Percentiles rank a stretch among this genome's conserved stretches.
These are phyloP conservation scores for Ogataea polymorpha DNA, from an alignment of 805 yeast species.

Conservation along the genomic window DNA sequence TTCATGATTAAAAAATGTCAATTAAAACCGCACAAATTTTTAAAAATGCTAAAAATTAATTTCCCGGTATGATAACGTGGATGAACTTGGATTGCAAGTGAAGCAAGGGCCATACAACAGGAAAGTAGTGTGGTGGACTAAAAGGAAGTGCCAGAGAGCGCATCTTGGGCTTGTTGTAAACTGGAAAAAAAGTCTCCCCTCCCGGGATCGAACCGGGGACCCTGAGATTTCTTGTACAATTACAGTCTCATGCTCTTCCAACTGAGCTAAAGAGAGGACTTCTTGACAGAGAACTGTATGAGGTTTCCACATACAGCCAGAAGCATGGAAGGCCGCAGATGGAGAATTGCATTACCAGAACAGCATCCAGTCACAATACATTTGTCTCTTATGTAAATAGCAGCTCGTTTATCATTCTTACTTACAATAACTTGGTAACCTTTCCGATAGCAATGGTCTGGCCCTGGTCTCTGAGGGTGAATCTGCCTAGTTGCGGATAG, in stretches of 20 bases:
- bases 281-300: background rate
- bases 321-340: too few relatives aligned
- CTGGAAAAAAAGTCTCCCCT: slow-evolving; percentile 21
- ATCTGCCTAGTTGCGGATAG: slow-evolving; percentile 96
- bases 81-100: too few relatives aligned
- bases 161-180: background rate
- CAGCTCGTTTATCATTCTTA: background rate
- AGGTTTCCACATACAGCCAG: background rate
- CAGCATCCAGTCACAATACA: too few relatives aligned
- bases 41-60: slow-evolving; percentile 6
- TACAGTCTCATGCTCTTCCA: slow-evolving; percentile 32
- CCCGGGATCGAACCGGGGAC: slow-evolving; percentile 35
- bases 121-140: background rate
- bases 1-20: slow-evolving; percentile 54
- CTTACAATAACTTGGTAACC: slow-evolving; percentile 78
- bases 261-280: slow-evolving; percentile 25
- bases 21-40: slow-evolving; percentile 1
- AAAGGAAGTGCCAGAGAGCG: background rate
- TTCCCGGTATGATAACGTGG: background rate
- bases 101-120: too few relatives aligned
- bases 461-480: slow-evolving; percentile 98
- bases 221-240: slow-evolving; percentile 27
- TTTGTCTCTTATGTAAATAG: too few relatives aligned
- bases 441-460: slow-evolving; percentile 98
- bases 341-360: too few relatives aligned